These are phyloP conservation scores for Craterostigma plantagineum DNA, from an alignment of 257 asterid genomes.

Conservation along the genomic window DNA sequence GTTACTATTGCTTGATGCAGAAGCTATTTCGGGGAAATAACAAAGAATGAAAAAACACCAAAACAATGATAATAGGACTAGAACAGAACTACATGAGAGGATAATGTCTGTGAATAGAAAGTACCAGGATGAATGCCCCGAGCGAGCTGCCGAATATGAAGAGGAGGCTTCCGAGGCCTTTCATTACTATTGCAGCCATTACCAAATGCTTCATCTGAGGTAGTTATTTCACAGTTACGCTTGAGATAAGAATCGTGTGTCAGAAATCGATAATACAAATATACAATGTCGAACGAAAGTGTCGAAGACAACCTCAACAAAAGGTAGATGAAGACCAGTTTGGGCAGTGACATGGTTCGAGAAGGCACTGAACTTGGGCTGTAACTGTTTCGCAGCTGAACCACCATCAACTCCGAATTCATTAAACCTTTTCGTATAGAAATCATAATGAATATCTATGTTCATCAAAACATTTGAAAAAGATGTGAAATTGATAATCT, in stretches of 20 bases:
- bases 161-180: constrained; percentile 69
- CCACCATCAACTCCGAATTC: constrained; percentile 94
- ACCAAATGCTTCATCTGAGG: constrained; percentile 60
- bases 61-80: neutral
- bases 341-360: constrained; percentile 44
- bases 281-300: too few relatives aligned
- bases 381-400: constrained; percentile 49
- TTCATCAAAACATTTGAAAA: neutral
- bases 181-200: constrained; percentile 48
- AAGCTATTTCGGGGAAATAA: too few relatives aligned
- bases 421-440: constrained; percentile 25
- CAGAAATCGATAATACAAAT: too few relatives aligned
- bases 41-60: too few relatives aligned
- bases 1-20: too few relatives aligned
- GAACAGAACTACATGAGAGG: too few relatives aligned
- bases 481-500: too few relatives aligned
- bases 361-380: constrained; percentile 53
- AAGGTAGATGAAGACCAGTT: constrained; percentile 46
- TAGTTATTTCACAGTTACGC: neutral
- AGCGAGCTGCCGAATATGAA: constrained; percentile 68
- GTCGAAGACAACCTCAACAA: constrained; percentile 41
- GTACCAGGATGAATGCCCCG: constrained; percentile 77
- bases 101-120: neutral
- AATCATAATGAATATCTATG: neutral
- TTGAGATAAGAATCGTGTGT: neutral